A percentile compares a stretch with the other conserved stretches of the same genome.
Evolutionary conservation across 2,329 filamentous ascomycete genomes (phyloP).

Genomic region (Fusarium goolgardi): DNA sequence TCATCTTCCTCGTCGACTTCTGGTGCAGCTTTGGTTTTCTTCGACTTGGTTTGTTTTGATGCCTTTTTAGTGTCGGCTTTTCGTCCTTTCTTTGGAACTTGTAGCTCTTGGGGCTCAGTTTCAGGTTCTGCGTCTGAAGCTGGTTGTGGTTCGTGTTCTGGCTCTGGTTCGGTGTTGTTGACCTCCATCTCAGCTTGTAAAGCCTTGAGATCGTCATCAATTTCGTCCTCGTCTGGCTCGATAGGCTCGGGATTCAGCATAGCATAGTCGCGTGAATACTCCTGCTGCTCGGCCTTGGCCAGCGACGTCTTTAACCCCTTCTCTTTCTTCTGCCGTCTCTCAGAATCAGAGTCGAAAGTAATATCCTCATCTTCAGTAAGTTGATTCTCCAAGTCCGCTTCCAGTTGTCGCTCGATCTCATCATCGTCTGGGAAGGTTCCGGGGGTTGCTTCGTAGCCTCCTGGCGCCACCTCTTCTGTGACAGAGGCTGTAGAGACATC

Average conservation of each 20-base stretch:
- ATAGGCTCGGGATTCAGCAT: slow-evolving; percentile 65
- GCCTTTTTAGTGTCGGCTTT: slow-evolving; percentile 64
- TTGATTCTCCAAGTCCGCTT: slow-evolving; percentile 71
- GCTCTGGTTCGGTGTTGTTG: slow-evolving; percentile 41
- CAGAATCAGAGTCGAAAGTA: slow-evolving; percentile 60
- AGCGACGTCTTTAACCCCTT: slow-evolving; percentile 48
- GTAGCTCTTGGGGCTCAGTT: slow-evolving; percentile 51
- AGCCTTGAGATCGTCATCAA: slow-evolving; percentile 64
- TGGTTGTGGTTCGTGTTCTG: slow-evolving; percentile 15
- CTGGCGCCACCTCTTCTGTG: slow-evolving; percentile 63
- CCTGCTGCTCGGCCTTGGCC: slow-evolving; percentile 42
- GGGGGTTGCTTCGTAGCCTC: slow-evolving; percentile 56
- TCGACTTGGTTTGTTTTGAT: slow-evolving; percentile 63
- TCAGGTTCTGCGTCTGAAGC: slow-evolving; percentile 26
- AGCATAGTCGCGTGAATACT: slow-evolving; percentile 56
- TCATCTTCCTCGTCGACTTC: slow-evolving; percentile 43
- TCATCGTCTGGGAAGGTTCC: slow-evolving; percentile 67
- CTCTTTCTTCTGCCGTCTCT: slow-evolving; percentile 52
- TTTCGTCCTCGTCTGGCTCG: slow-evolving; percentile 59
- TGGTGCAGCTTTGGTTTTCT: slow-evolving; percentile 56
- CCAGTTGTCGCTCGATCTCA: slow-evolving; percentile 73
- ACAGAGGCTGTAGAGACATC: slow-evolving; percentile 63
- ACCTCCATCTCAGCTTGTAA: slow-evolving; percentile 63
- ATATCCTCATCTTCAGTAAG: slow-evolving; percentile 65
- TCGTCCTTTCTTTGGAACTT: slow-evolving; percentile 65